Conservation (phyloP, 225 moss, liverwort and hornwort species). For the Marchantia polymorpha region DNA sequence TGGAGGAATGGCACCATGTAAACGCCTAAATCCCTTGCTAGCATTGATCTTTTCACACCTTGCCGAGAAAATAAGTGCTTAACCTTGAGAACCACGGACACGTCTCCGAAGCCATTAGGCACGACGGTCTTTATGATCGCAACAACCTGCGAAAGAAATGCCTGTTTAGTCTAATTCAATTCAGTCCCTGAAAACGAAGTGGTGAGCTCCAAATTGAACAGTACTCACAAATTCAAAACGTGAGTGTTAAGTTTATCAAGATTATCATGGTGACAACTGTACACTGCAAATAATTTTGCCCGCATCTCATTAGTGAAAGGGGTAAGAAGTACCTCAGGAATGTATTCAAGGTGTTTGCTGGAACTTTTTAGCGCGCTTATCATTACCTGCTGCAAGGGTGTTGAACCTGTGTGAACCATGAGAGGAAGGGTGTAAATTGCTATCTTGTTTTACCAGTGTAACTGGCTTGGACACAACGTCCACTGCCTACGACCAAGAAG, state of each 20-base stretch:
- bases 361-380: not conserved
- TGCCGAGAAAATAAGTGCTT: slow-evolving; percentile 18
- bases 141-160: slow-evolving; percentile 52
- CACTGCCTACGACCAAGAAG: too few species aligned
- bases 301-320: too few species aligned
- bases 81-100: slow-evolving; percentile 65
- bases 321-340: not conserved
- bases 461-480: not conserved
- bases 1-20: not conserved
- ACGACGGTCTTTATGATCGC: slow-evolving; percentile 64
- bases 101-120: slow-evolving; percentile 58
- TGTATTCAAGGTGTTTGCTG: not conserved
- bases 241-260: not conserved
- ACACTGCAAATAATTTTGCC: not conserved
- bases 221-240: not conserved
- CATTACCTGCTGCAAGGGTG: not conserved
- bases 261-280: too few species aligned
- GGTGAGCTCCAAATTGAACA: not conserved
- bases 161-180: not conserved
- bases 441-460: not conserved
- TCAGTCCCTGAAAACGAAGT: not conserved
- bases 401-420: not conserved
- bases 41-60: slow-evolving; percentile 14
- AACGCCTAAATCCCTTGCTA: slow-evolving; percentile 8
- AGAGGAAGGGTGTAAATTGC: not conserved